A percentile compares a stretch with the other conserved stretches of the same genome.
Conservation (phyloP, 2,329 filamentous ascomycete species). For the Elsinoe batatas region DNA sequence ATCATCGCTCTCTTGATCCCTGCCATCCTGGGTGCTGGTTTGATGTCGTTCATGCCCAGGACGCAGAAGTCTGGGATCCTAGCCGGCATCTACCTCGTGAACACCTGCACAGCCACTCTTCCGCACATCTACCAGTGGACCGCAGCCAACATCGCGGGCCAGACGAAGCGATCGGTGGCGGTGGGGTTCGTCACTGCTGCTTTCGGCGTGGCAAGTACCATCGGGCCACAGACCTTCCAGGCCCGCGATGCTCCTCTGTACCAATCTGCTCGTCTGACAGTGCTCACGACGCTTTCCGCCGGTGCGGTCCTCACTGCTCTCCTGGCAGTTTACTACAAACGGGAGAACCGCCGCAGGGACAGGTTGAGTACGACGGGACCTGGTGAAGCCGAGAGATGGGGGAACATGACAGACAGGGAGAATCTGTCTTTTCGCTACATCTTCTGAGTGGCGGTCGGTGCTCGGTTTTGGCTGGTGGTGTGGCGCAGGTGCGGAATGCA, state of each 20-base stretch:
- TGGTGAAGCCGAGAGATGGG: conserved; percentile 5
- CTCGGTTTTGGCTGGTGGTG: background rate
- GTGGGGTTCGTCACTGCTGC: conserved; percentile 24
- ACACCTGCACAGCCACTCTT: conserved; percentile 25
- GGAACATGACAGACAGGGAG: conserved; percentile 10
- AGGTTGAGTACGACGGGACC: background rate
- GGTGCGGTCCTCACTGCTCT: conserved; percentile 2
- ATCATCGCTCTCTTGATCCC: conserved; percentile 9
- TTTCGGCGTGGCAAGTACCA: conserved; percentile 26
- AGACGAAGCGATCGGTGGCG: conserved; percentile 61
- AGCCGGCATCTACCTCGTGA: conserved; percentile 25
- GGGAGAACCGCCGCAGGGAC: conserved; percentile 8
- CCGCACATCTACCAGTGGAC: conserved; percentile 27
- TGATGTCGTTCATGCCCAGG: conserved; percentile 27
- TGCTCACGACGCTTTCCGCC: background rate
- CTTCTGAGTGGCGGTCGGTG: background rate
- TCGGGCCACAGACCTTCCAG: conserved; percentile 29
- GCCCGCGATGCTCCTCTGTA: conserved; percentile 27
- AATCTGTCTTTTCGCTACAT: conserved; percentile 4
- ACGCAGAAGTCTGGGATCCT: conserved; percentile 33
- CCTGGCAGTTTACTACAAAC: conserved; percentile 6
- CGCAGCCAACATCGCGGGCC: conserved; percentile 48
- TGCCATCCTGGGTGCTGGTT: conserved; percentile 12
- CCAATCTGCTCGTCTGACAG: conserved; percentile 23
- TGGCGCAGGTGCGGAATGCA: background rate